phyloP scores from a whole-genome alignment of 495 filamentous ascomycete genomes.

The Xylaria longipes region DNA sequence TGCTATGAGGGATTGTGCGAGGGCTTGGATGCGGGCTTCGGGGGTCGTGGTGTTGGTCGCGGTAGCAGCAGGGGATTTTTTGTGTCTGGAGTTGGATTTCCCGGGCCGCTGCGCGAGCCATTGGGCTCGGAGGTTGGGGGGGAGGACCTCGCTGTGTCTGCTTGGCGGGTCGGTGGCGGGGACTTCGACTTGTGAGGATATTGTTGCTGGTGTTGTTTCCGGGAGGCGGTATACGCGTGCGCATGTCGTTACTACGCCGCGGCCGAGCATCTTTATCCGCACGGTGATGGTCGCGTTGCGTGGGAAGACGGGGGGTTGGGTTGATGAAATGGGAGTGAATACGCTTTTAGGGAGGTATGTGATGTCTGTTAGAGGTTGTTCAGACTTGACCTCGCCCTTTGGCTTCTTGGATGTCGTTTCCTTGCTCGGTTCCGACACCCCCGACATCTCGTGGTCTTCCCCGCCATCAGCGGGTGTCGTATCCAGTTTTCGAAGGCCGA shows the following conservation, averaged over 20 bases:
- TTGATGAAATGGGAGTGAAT: slow-evolving; percentile 35
- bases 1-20: slow-evolving; percentile 60
- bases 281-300: slow-evolving; percentile 42
- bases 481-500: slow-evolving; percentile 35
- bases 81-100: slow-evolving; percentile 24
- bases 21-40: slow-evolving; percentile 54
- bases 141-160: slow-evolving; percentile 31
- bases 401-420: neutral
- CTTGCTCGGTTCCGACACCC: neutral
- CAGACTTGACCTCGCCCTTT: neutral
- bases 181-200: slow-evolving; percentile 47
- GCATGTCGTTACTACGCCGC: slow-evolving; percentile 49
- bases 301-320: slow-evolving; percentile 21
- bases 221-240: slow-evolving; percentile 58
- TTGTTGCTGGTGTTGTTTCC: neutral
- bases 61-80: slow-evolving; percentile 27
- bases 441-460: slow-evolving; percentile 21
- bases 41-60: slow-evolving; percentile 33
- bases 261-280: slow-evolving; percentile 43
- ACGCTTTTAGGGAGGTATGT: slow-evolving; percentile 39
- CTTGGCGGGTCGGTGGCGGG: slow-evolving; percentile 46
- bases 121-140: slow-evolving; percentile 47
- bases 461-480: slow-evolving; percentile 28
- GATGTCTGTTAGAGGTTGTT: slow-evolving; percentile 24
- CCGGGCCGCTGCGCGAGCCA: slow-evolving; percentile 48